A percentile compares a stretch with the other conserved stretches of the same genome.
phyloP scores from a whole-genome alignment of 371 early-diverging fungal species.

The Mortierella sp. region DNA sequence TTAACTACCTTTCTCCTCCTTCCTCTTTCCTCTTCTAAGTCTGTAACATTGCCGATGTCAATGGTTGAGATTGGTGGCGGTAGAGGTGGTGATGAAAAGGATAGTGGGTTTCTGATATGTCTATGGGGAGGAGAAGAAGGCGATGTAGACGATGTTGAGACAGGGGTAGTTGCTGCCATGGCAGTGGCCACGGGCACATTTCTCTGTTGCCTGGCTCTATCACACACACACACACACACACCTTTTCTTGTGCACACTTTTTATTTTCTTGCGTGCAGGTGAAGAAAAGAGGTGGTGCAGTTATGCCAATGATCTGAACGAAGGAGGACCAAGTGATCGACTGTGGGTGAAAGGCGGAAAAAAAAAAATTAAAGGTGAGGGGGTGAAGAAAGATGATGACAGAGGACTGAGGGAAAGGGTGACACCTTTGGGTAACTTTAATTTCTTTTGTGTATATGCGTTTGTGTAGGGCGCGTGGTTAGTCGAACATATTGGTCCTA shows the following conservation, averaged over 20 bases:
- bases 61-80: conserved; percentile 5
- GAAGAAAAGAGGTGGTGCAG: neutral
- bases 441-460: neutral
- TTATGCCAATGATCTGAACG: neutral
- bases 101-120: conserved; percentile 2
- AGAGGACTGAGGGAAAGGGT: too few species aligned
- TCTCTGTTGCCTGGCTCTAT: conserved; percentile 9
- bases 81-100: neutral
- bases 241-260: too few species aligned
- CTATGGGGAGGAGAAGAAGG: conserved; percentile 9
- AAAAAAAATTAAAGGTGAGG: neutral
- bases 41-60: conserved; percentile 2
- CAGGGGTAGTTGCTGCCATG: conserved; percentile 37
- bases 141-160: conserved; percentile 11
- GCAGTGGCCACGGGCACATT: conserved; percentile 38
- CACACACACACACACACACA: neutral
- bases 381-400: neutral
- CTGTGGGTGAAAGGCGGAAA: neutral
- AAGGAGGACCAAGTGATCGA: conserved; percentile 2
- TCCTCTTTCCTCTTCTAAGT: neutral
- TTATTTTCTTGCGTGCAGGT: neutral
- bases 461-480: neutral
- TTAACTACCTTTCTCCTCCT: neutral
- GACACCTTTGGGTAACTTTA: neutral
- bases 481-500: neutral